Evolutionary conservation across 2,329 filamentous ascomycete genomes (phyloP).

Genomic region (Penicillium frequentans): DNA sequence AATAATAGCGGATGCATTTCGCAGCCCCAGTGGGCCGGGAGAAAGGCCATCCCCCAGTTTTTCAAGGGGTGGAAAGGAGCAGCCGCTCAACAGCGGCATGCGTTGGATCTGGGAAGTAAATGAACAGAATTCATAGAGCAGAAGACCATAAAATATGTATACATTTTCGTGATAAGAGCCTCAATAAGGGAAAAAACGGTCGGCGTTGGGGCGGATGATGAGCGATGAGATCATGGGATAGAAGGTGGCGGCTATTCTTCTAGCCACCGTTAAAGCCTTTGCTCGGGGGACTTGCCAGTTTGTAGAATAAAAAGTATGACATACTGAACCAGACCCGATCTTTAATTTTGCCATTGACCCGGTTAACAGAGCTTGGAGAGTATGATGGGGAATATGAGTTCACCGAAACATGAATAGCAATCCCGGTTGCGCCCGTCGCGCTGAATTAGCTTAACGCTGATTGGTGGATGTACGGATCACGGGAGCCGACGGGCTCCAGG

Average conservation of each 20-base stretch:
- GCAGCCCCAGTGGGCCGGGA: constrained; percentile 18
- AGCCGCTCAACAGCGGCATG: not conserved
- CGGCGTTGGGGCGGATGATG: constrained; percentile 11
- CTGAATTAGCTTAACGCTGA: constrained; percentile 37
- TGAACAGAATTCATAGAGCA: not conserved
- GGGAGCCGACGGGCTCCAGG: constrained; percentile 33
- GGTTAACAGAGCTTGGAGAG: not conserved
- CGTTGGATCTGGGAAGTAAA: not conserved
- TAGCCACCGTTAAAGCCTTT: not conserved
- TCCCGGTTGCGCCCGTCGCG: constrained; percentile 37
- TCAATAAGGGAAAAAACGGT: not conserved
- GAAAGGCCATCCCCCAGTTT: constrained; percentile 3
- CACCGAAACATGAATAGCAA: constrained; percentile 16
- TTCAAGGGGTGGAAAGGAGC: not conserved
- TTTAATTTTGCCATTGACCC: not conserved
- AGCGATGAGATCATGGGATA: constrained; percentile 19
- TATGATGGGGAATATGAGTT: not conserved
- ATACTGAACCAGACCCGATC: not conserved
- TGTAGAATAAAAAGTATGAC: not conserved
- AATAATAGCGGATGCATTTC: constrained; percentile 21
- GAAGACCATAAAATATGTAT: not conserved
- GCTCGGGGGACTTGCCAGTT: not conserved
- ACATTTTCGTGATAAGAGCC: not conserved
- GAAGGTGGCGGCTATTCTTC: not conserved
- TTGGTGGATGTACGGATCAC: constrained; percentile 35